Evolutionary conservation across 805 yeast species (phyloP).

Genomic region (Cyberlindnera americana): DNA sequence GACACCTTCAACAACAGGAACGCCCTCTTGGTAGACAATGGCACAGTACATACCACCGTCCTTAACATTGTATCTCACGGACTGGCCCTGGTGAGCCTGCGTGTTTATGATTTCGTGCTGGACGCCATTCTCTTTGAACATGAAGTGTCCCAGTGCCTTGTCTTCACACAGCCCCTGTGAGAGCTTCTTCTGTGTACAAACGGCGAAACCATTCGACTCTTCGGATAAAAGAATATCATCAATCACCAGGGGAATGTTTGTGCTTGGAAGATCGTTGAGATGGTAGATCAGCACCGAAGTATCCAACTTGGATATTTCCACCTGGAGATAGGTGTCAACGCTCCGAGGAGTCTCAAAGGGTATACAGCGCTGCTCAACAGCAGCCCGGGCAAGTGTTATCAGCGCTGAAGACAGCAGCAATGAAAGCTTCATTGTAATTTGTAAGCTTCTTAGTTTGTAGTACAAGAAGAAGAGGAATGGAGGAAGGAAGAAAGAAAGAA

Average conservation of each 20-base stretch:
- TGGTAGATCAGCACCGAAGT: slow-evolving; percentile 15
- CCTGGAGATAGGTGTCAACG: slow-evolving; percentile 1
- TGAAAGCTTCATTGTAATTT: slow-evolving; percentile 1
- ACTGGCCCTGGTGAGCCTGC: background rate
- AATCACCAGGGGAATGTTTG: slow-evolving; percentile 16
- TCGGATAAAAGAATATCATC: slow-evolving; percentile 6
- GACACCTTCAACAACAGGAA: slow-evolving; percentile 5
- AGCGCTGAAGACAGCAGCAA: background rate
- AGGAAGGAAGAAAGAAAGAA: too few species aligned
- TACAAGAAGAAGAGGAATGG: too few species aligned
- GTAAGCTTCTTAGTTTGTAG: too few species aligned
- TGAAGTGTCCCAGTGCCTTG: slow-evolving; percentile 13
- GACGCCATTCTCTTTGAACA: background rate
- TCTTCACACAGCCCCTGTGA: slow-evolving; percentile 11
- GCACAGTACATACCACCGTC: slow-evolving; percentile 12
- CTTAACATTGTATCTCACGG: background rate
- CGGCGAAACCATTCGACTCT: slow-evolving; percentile 12
- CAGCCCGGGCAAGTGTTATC: slow-evolving; percentile 2
- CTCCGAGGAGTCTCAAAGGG: slow-evolving; percentile 8
- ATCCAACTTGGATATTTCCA: slow-evolving; percentile 2
- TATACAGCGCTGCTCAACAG: slow-evolving; percentile 9
- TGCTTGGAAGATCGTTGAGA: slow-evolving; percentile 5
- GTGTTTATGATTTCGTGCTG: slow-evolving; percentile 5
- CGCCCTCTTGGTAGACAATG: slow-evolving; percentile 15
- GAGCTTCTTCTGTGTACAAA: slow-evolving; percentile 14